Conservation (phyloP, 2,329 filamentous ascomycete genomes). For the Botrytis medusae region DNA sequence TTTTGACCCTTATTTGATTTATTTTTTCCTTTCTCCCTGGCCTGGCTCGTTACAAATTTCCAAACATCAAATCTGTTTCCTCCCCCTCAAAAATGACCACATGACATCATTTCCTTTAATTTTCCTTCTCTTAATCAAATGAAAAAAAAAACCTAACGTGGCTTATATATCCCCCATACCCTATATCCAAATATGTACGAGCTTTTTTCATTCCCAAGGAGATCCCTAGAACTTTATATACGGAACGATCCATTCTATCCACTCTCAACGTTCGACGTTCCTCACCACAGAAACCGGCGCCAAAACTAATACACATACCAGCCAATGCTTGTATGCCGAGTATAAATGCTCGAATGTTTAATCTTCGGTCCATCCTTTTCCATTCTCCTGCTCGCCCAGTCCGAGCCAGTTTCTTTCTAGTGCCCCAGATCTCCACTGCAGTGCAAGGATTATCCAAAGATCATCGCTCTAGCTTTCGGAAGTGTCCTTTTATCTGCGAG, state of each 20-base stretch:
- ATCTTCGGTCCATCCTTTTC: neutral
- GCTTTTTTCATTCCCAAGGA: neutral
- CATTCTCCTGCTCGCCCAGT: neutral
- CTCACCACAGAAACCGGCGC: neutral
- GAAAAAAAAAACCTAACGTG: neutral
- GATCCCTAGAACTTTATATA: neutral
- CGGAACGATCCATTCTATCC: neutral
- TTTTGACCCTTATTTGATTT: neutral
- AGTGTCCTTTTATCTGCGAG: neutral
- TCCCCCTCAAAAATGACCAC: neutral
- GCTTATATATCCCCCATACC: conserved; percentile 10
- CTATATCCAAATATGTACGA: neutral
- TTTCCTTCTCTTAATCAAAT: neutral
- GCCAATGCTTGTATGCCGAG: neutral
- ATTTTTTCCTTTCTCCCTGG: neutral
- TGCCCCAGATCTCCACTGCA: conserved; percentile 2
- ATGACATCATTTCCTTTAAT: conserved; percentile 1
- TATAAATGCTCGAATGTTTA: neutral
- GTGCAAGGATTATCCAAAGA: conserved; percentile 5
- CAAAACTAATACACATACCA: neutral
- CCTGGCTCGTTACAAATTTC: neutral
- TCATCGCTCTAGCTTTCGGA: neutral
- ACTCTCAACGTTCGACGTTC: conserved; percentile 6
- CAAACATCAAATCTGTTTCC: neutral
- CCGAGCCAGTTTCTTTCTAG: neutral